A percentile compares a stretch with the other conserved stretches of the same genome.
Evolutionary conservation across 257 asterid genomes (phyloP).

Genomic region (Solanum peruvianum): DNA sequence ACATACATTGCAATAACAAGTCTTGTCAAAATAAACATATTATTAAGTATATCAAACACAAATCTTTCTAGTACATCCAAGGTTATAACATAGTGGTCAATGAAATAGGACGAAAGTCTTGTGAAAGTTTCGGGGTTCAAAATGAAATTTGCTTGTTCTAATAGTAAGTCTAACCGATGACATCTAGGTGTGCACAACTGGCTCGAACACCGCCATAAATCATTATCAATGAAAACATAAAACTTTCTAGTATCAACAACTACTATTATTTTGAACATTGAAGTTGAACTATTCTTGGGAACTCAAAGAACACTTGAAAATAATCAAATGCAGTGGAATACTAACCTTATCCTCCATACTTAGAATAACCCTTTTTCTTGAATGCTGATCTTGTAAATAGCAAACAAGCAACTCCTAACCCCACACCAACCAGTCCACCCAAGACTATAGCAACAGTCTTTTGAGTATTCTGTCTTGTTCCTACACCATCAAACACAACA

Average conservation of each 20-base stretch:
- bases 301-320: not conserved
- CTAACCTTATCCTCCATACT: slow-evolving; percentile 42
- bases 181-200: not conserved
- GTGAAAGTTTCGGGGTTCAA: not conserved
- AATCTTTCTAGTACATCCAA: not conserved
- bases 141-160: not conserved
- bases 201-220: not conserved
- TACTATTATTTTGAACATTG: not conserved
- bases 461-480: slow-evolving; percentile 38
- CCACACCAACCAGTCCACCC: slow-evolving; percentile 67
- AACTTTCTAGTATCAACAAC: not conserved
- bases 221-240: not conserved
- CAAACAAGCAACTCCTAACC: slow-evolving; percentile 53
- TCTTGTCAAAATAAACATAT: not conserved
- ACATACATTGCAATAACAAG: not conserved
- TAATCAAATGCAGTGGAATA: not conserved
- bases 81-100: not conserved
- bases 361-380: slow-evolving; percentile 45
- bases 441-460: slow-evolving; percentile 64
- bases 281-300: not conserved
- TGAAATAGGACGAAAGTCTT: not conserved
- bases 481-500: slow-evolving; percentile 17
- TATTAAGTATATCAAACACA: not conserved
- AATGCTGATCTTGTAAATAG: slow-evolving; percentile 49
- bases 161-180: not conserved